A percentile compares a stretch with the other conserved stretches of the same genome.
Evolutionary conservation across 495 filamentous ascomycete genomes (phyloP).

Genomic region (Trichoderma virens): DNA sequence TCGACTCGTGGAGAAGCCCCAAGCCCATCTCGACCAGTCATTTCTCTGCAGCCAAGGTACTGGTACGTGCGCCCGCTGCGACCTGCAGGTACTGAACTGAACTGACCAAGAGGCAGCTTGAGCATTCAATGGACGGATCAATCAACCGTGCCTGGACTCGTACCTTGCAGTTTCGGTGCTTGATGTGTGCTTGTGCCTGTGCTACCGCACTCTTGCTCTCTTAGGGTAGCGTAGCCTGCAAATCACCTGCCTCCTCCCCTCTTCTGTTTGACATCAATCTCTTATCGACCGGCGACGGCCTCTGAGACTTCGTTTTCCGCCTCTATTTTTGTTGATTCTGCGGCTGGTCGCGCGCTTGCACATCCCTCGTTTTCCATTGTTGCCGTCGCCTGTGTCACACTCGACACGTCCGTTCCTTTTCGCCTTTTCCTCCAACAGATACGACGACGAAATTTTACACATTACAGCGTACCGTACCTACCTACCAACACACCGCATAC

Average conservation of each 20-base stretch:
- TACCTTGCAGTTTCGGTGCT: too few relatives aligned
- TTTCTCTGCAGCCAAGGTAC: background rate
- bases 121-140: too few relatives aligned
- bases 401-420: conserved; percentile 1
- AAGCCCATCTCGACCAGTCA: background rate
- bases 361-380: background rate
- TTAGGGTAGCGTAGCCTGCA: background rate
- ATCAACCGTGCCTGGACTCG: too few relatives aligned
- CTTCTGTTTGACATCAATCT: conserved; percentile 2
- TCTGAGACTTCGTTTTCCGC: background rate
- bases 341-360: conserved; percentile 5
- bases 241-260: background rate
- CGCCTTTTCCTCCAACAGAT: background rate
- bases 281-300: background rate
- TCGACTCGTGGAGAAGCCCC: background rate
- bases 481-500: background rate
- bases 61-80: too few relatives aligned
- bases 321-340: conserved; percentile 2
- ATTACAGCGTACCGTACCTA: too few relatives aligned
- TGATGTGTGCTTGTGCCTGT: too few relatives aligned
- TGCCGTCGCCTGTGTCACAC: background rate
- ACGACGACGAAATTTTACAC: background rate
- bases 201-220: background rate
- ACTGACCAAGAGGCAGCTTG: too few relatives aligned
- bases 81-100: too few relatives aligned